Percentiles rank a stretch among this genome's conserved stretches.
Evolutionary conservation across 441 rosid genomes (phyloP).

Genomic region (Breynia disticha): DNA sequence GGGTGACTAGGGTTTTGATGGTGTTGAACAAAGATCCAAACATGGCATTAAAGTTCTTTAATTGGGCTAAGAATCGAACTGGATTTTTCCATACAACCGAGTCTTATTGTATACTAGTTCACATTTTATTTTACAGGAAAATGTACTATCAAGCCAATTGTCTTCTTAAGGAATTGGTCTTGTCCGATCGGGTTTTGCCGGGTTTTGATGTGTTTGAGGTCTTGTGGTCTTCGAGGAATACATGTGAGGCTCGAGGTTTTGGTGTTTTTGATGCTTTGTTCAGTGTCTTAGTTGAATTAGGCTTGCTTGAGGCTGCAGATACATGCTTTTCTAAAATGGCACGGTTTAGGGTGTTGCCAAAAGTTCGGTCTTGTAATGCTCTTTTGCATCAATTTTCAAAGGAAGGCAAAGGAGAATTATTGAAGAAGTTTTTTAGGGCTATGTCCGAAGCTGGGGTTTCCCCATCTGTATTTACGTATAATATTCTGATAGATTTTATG

Average conservation of each 20-base stretch:
- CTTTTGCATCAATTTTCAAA: conserved; percentile 44
- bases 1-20: conserved; percentile 46
- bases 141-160: conserved; percentile 49
- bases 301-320: conserved; percentile 51
- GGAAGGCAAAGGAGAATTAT: conserved; percentile 24
- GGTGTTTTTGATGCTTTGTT: conserved; percentile 80
- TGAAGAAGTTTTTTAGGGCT: conserved; percentile 38
- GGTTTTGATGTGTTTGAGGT: conserved; percentile 48
- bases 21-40: conserved; percentile 42
- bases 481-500: conserved; percentile 57
- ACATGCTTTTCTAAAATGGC: conserved; percentile 48
- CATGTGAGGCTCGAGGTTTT: conserved; percentile 37
- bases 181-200: conserved; percentile 14
- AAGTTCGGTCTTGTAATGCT: conserved; percentile 57
- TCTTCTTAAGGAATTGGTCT: conserved; percentile 45
- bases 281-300: conserved; percentile 55
- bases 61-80: conserved; percentile 35
- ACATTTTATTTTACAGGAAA: conserved; percentile 44
- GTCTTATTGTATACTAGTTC: conserved; percentile 47
- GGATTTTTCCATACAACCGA: conserved; percentile 40
- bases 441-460: conserved; percentile 47
- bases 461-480: conserved; percentile 53
- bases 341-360: conserved; percentile 50
- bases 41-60: conserved; percentile 56
- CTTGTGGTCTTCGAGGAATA: conserved; percentile 60